Percentiles rank a stretch among this genome's conserved stretches.
These are phyloP conservation scores for Boeremia lycopersici DNA, from an alignment of 2,329 filamentous ascomycete genomes.

Conservation along the genomic window DNA sequence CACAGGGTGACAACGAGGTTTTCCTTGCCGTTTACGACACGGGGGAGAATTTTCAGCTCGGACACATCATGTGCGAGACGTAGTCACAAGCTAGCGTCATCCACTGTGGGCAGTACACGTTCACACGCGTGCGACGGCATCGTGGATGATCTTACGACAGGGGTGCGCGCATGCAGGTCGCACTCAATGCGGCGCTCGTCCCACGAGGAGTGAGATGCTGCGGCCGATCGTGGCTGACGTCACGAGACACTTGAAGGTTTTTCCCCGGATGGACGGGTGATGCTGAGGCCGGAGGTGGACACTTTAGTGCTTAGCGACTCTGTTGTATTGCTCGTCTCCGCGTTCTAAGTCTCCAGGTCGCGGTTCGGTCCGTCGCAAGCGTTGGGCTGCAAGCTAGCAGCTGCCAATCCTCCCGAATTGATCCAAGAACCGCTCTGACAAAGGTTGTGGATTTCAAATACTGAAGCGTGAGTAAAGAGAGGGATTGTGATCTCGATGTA, in stretches of 20 bases:
- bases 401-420: too few species aligned
- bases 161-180: constrained; percentile 1
- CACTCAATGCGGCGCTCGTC: background rate
- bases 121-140: background rate
- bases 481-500: too few species aligned
- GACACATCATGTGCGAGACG: constrained; percentile 5
- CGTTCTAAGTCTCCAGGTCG: too few species aligned
- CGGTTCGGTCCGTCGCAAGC: too few species aligned
- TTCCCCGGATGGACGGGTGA: too few species aligned
- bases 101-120: background rate
- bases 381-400: too few species aligned
- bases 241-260: background rate
- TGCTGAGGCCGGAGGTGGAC: too few species aligned
- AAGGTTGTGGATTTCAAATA: too few species aligned
- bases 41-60: background rate
- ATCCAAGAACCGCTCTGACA: too few species aligned
- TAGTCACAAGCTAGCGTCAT: constrained; percentile 8
- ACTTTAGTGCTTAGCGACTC: too few species aligned
- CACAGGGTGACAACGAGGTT: background rate
- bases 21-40: background rate
- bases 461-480: too few species aligned
- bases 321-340: too few species aligned
- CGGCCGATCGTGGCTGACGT: background rate
- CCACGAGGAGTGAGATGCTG: background rate
- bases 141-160: background rate